These are phyloP conservation scores for Phalaenopsis hybrid DNA, from an alignment of 116 monocot species.

Conservation along the genomic window DNA sequence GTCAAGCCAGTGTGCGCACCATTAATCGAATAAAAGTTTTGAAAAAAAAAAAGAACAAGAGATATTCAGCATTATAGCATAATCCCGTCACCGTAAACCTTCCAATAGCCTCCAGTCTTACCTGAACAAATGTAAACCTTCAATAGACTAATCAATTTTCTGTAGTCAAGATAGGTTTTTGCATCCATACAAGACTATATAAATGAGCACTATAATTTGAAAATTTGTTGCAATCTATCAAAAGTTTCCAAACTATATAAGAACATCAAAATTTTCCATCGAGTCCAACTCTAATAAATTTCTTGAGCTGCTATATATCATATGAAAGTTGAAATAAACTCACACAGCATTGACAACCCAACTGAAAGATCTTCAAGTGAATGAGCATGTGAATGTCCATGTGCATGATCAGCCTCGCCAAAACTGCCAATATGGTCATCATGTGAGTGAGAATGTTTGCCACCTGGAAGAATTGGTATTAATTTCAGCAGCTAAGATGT, in stretches of 20 bases:
- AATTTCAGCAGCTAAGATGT: neutral
- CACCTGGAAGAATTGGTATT: constrained; percentile 34
- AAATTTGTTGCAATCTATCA: no score
- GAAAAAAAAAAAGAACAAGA: no score
- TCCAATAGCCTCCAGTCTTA: no score
- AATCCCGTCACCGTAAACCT: no score
- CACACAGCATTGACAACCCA: constrained; percentile 83
- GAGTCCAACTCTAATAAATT: neutral
- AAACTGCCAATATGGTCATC: constrained; percentile 27
- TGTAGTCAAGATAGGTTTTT: no score
- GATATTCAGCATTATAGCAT: no score
- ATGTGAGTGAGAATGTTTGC: constrained; percentile 67
- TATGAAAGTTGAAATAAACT: constrained; percentile 22
- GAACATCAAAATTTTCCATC: neutral
- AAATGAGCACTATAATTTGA: no score
- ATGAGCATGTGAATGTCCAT: constrained; percentile 70
- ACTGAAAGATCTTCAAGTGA: constrained; percentile 81
- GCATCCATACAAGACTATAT: no score
- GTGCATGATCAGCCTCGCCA: constrained; percentile 38
- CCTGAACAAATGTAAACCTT: no score
- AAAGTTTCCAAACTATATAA: neutral
- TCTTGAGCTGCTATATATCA: neutral
- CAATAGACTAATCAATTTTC: no score
- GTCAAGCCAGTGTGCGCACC: no score
- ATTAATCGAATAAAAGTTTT: no score